Conservation (phyloP, 2,329 filamentous ascomycete genomes). For the Sporothrix protearum region DNA sequence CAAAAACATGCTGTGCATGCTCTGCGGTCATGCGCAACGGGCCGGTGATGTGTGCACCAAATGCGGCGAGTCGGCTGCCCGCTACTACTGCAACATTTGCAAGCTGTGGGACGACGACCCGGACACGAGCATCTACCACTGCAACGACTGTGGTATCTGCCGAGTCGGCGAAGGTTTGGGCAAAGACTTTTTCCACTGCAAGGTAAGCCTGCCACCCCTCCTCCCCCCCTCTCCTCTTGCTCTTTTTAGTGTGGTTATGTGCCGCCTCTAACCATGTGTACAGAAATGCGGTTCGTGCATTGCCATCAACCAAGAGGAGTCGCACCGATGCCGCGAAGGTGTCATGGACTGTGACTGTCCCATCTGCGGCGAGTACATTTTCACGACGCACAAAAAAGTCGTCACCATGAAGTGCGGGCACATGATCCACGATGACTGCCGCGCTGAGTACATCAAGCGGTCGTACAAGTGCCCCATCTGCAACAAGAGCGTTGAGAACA, state of each 20-base stretch:
- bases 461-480: slow-evolving; percentile 97
- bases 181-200: slow-evolving; percentile 98
- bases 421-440: slow-evolving; percentile 88
- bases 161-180: slow-evolving; percentile 84
- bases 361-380: slow-evolving; percentile 95
- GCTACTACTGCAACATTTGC: slow-evolving; percentile 91
- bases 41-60: slow-evolving; percentile 73
- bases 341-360: slow-evolving; percentile 95
- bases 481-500: slow-evolving; percentile 94
- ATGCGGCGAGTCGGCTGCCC: slow-evolving; percentile 74
- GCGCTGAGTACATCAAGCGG: slow-evolving; percentile 78
- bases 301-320: slow-evolving; percentile 76
- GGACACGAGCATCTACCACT: slow-evolving; percentile 92
- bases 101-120: slow-evolving; percentile 96
- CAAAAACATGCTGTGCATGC: slow-evolving; percentile 96
- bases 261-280: background rate
- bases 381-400: slow-evolving; percentile 81
- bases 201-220: slow-evolving; percentile 37
- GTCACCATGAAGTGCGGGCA: slow-evolving; percentile 96
- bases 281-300: slow-evolving; percentile 92
- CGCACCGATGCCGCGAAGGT: slow-evolving; percentile 90
- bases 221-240: slow-evolving; percentile 11
- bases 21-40: slow-evolving; percentile 79
- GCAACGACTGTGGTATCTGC: slow-evolving; percentile 92
- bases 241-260: background rate